Percentiles rank a stretch among this genome's conserved stretches.
Evolutionary conservation across 129 eudicot species (phyloP).

Genomic region (Escallonia herrerae): DNA sequence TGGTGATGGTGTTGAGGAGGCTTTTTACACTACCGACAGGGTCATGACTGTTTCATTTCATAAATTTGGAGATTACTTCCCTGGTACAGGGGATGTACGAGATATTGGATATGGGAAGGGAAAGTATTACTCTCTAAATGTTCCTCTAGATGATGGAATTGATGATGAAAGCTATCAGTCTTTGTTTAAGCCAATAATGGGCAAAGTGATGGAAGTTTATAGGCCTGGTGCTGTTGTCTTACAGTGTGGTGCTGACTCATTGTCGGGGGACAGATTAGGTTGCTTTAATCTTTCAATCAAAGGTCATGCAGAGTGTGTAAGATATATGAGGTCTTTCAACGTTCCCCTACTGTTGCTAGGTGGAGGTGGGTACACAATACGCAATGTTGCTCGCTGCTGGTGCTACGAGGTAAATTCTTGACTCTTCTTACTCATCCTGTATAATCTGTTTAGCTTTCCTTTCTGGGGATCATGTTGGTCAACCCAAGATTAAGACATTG

Average conservation of each 20-base stretch:
- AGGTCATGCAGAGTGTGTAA: conserved; percentile 97
- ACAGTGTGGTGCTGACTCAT: conserved; percentile 97
- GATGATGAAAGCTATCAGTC: conserved; percentile 92
- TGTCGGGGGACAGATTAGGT: conserved; percentile 92
- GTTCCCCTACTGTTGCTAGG: conserved; percentile 88
- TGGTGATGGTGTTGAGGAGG: conserved; percentile 99
- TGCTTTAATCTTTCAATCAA: conserved; percentile 90
- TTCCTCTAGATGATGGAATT: conserved; percentile 92
- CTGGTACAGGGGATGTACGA: conserved; percentile 90
- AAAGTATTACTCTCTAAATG: conserved; percentile 86
- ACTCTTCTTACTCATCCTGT: not conserved
- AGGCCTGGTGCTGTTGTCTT: conserved; percentile 93
- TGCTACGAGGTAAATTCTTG: conserved; percentile 71
- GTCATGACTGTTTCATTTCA: conserved; percentile 98
- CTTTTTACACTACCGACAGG: conserved; percentile 86
- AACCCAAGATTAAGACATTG: not conserved
- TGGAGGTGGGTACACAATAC: conserved; percentile 95
- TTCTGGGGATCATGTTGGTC: not conserved
- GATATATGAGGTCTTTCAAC: conserved; percentile 91
- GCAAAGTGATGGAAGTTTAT: conserved; percentile 93
- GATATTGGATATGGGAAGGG: conserved; percentile 79
- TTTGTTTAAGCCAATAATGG: conserved; percentile 78
- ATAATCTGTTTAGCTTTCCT: not conserved
- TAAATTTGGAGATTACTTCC: conserved; percentile 93
- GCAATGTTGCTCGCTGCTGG: conserved; percentile 99